Percentiles rank a stretch among this genome's conserved stretches.
Conservation (phyloP, 2,329 filamentous ascomycete species). For the Westerdykella aurantiaca region DNA sequence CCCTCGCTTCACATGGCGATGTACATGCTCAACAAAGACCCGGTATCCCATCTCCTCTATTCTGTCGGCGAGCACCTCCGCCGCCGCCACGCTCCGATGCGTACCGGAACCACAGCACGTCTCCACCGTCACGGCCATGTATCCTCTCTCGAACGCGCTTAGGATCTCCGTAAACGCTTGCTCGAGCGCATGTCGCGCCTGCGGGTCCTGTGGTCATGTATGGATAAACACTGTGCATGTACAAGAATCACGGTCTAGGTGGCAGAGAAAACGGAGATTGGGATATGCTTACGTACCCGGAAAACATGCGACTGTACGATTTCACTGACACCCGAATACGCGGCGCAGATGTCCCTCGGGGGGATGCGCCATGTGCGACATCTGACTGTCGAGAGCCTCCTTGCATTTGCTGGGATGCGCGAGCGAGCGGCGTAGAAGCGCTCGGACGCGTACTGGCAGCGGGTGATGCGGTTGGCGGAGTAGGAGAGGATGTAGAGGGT, state of each 20-base stretch:
- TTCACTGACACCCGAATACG: not conserved
- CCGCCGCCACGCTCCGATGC: slow-evolving; percentile 29
- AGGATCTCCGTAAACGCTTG: not conserved
- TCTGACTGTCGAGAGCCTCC: not conserved
- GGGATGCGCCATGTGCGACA: not conserved
- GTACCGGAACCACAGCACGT: slow-evolving; percentile 25
- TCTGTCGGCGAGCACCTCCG: slow-evolving; percentile 22
- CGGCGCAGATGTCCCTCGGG: not conserved
- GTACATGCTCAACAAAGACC: slow-evolving; percentile 24
- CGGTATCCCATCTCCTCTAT: not conserved
- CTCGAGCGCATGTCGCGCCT: not conserved
- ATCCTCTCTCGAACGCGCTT: not conserved
- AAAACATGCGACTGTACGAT: not conserved
- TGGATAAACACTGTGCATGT: no score
- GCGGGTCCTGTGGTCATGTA: not conserved
- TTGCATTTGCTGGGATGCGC: not conserved
- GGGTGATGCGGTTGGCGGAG: not conserved
- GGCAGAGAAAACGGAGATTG: no score
- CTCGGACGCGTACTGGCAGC: not conserved
- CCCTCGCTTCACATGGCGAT: slow-evolving; percentile 17
- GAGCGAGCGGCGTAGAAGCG: not conserved
- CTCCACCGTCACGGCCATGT: slow-evolving; percentile 9
- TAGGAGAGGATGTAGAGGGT: not conserved
- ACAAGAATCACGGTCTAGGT: no score
- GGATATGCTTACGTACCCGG: not conserved